Percentiles rank a stretch among this genome's conserved stretches.
Conservation (phyloP, 176 grass and related monocot species). For the Aegilops sharonensis region DNA sequence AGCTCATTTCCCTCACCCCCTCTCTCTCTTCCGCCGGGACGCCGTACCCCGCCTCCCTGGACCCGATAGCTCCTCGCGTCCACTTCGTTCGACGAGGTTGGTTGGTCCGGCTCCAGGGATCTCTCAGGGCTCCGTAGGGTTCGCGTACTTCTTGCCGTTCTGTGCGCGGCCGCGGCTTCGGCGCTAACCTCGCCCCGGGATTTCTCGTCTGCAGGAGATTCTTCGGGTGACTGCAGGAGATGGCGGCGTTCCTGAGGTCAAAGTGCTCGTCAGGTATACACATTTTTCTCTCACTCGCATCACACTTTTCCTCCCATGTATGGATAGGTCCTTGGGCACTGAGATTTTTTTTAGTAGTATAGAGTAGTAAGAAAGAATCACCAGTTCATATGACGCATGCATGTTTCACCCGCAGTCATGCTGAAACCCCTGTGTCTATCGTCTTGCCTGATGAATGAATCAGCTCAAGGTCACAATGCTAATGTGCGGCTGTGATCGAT, state of each 20-base stretch:
- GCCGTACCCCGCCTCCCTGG: neutral
- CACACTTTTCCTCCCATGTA: neutral
- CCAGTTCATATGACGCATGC: neutral
- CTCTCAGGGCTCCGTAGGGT: neutral
- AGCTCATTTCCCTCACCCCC: neutral
- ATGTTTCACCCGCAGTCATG: neutral
- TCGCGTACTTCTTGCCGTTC: neutral
- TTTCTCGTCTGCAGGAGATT: neutral
- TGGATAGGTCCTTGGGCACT: neutral
- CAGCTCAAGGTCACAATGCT: neutral
- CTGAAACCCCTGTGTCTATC: neutral
- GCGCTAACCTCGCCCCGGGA: neutral
- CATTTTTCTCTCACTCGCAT: neutral
- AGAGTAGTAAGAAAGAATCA: neutral
- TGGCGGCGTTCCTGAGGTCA: conserved; percentile 53
- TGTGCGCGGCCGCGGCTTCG: neutral
- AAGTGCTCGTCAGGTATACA: conserved; percentile 46
- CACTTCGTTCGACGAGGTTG: neutral
- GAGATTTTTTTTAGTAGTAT: neutral
- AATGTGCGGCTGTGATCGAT: neutral
- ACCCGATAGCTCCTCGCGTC: neutral
- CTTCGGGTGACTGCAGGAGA: neutral
- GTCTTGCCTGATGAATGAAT: neutral
- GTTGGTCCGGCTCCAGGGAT: neutral
- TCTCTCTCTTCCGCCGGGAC: neutral